Base-by-base conservation (phyloP, 768 basidiomycete species). In the Amyloporia xantha region DNA sequence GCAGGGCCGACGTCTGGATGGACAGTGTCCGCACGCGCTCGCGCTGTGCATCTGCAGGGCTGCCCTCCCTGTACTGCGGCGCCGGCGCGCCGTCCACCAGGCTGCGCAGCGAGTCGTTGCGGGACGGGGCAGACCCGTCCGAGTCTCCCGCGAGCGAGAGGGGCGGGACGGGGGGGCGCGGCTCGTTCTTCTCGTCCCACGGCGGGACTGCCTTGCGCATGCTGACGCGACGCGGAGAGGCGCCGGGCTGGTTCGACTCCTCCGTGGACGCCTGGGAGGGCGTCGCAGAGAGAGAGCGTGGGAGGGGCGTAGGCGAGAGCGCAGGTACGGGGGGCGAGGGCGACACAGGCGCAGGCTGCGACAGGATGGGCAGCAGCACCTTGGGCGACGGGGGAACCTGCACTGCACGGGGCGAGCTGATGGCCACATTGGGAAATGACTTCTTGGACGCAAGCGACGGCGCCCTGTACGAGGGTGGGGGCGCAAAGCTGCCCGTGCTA, bases 361-460 rank as follows among this genome's bases (percentile, higher is more conserved):
- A 19, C 20, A 45, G 12, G 23, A 50, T 19, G 24, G 55, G 27
- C 47, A 48, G 44, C 7, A 19, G 20, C 17, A 33, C 13, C n/a
- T 5, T 20, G 4, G 44, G 44, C n/a, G 20, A 20, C 26, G 21
- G 42, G 3, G 30, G 24, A 7, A 25, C 19, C 41, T 10, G 15
- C 41, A 42, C 41, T 19, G 20, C 13, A 26, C 47, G 58, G 6
- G 60, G 62, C 13, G 62, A 59, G 20, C 58, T 61, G 26, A 64
- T 56, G 33, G 61, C 52, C 56, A 63, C 61, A 53, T 62, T 68
- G 41, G 66, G 73, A 52, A 56, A 51, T 0, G 60, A 57, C 39
- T 52, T 47, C 50, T 54, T 59, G 26, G 40, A 35, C 3, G 41
- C 25, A 7, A 57, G 41, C 12, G 58, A 54, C 19, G 43, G 47